Evolutionary conservation across 2,329 filamentous ascomycete species (phyloP), one percentile per base, ranked within the genome.

Genomic region (Alternaria panax): DNA sequence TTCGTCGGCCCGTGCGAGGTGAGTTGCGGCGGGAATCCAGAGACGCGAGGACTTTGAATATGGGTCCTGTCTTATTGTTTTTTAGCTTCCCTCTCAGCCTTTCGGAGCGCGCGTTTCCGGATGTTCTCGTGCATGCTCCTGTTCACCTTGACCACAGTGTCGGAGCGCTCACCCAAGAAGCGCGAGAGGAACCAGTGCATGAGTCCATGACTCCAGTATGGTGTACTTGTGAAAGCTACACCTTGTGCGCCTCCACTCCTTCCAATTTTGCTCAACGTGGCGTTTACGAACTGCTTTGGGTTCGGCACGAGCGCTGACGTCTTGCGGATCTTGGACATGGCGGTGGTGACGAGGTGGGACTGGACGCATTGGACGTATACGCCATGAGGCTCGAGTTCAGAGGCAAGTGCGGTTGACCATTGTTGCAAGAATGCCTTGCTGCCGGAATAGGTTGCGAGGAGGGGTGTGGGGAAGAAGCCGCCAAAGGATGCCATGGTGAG

Each of bases 391-490:
- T 90, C 87, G 28, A 99, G 86, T 80, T 99, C 95, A 14, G 90
- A 87, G 1, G 90, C 91, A 14, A 99, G 86, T 11, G 95, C 89
- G 6, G 88, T 90, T 67, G 91, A 97, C 95, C 95, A 99, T 75
- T 96, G 90, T 81, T 98, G 94, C 48, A 99, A 85, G 86, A 99
- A 99, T 1, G 95, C 94, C 82, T 99, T 99, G 87, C 91, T 95
- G 67, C 95, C 95, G 43, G 92, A 96, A 85, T 99, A 99, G 3
- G 95, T 98, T 12, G 95, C 95, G 43, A 99, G 86, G 54, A 95
- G 88, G 6, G 96, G 93, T 0, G 92, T 97, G 7, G 95, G 95
- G 62, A 95, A 87, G 80, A 96, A 90, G 67, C 95, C 96, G 63
- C 91, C 95, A 76, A 98, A 96, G 11, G 93, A 97, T 46, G 94